phyloP scores from a whole-genome alignment of 164 flowering plant genomes.

The Dillenia turbinata region DNA sequence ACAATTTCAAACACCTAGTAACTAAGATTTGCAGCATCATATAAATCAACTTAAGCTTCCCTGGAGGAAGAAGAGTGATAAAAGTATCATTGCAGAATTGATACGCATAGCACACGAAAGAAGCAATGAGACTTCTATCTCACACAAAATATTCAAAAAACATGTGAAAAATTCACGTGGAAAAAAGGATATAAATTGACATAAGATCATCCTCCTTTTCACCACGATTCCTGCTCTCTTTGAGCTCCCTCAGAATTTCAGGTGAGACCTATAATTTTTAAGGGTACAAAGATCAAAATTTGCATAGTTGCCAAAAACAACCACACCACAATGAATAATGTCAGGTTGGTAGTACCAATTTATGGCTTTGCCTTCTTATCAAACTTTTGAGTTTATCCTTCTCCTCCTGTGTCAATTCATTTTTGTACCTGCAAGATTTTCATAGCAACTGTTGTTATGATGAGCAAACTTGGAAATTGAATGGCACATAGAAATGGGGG shows the following conservation, averaged over 20 bases:
- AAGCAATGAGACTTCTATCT: not conserved
- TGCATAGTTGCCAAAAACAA: not conserved
- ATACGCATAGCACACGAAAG: not conserved
- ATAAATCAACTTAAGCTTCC: not conserved
- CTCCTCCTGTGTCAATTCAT: slow-evolving; percentile 70
- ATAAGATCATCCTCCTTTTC: slow-evolving; percentile 70
- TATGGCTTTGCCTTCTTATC: slow-evolving; percentile 63
- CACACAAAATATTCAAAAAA: not conserved
- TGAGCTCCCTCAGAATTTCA: slow-evolving; percentile 78
- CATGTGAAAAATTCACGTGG: not conserved
- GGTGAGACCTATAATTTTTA: slow-evolving; percentile 64
- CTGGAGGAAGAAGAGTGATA: not conserved
- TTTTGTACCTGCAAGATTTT: slow-evolving; percentile 61
- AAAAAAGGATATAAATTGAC: slow-evolving; percentile 69
- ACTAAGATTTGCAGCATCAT: not conserved
- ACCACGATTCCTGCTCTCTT: slow-evolving; percentile 75
- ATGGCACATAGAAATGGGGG: no score
- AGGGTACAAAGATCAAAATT: not conserved
- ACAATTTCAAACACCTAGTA: not conserved
- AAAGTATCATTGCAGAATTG: not conserved
- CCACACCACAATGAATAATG: not conserved
- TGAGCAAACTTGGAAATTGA: no score
- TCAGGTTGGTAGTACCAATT: slow-evolving; percentile 33
- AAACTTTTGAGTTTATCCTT: slow-evolving; percentile 58
- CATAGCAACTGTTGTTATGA: no score